phyloP scores from a whole-genome alignment of 306 rosid species.

The Macrotyloma uniflorum region DNA sequence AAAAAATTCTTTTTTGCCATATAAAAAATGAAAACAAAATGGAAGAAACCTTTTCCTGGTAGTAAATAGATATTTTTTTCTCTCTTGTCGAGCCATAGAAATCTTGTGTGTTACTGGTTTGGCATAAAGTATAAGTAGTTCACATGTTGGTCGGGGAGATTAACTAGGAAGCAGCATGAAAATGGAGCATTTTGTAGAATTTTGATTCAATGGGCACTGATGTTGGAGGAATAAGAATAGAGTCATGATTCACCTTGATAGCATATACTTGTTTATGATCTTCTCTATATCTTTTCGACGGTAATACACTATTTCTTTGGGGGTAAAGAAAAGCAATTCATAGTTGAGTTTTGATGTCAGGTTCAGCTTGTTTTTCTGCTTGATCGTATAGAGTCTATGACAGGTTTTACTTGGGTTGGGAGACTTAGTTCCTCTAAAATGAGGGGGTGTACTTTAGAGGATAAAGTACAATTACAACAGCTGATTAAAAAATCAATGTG shows the following conservation, averaged over 20 bases:
- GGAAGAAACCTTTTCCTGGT: background rate
- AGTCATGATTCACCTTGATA: background rate
- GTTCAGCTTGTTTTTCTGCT: no score
- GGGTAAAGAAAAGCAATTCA: no score
- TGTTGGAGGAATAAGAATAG: slow-evolving; percentile 18
- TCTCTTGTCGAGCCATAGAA: background rate
- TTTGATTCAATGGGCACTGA: background rate
- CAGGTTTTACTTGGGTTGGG: no score
- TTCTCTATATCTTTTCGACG: background rate
- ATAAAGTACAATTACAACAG: no score
- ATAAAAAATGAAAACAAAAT: background rate
- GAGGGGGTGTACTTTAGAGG: no score
- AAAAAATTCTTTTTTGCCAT: background rate
- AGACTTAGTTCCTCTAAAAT: no score
- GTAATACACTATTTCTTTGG: no score
- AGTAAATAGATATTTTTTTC: slow-evolving; percentile 5
- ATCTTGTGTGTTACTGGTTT: background rate
- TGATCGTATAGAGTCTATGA: no score
- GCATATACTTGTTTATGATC: background rate
- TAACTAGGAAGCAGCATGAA: background rate
- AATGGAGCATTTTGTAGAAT: background rate
- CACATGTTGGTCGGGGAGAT: background rate
- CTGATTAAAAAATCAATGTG: no score
- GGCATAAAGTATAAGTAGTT: background rate
- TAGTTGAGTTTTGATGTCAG: no score